A percentile compares a stretch with the other conserved stretches of the same genome.
phyloP scores from a whole-genome alignment of 345 rosid species.

The Rhodomyrtus tomentosa region DNA sequence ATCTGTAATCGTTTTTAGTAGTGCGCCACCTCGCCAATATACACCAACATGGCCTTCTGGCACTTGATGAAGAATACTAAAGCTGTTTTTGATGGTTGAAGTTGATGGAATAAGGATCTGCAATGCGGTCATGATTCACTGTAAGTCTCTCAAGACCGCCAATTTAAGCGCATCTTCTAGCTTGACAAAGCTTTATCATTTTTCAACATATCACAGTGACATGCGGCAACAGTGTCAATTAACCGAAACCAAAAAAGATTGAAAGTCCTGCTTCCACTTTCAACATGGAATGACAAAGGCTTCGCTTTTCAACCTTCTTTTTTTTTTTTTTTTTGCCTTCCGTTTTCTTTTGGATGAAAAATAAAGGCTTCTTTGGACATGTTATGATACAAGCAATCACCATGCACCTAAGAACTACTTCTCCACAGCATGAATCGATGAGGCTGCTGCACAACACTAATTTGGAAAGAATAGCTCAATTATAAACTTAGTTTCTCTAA shows the following conservation, averaged over 20 bases:
- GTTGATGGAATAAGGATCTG: conserved; percentile 43
- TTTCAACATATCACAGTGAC: neutral
- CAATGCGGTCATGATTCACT: neutral
- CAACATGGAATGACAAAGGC: neutral
- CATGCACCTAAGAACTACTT: neutral
- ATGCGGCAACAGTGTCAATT: neutral
- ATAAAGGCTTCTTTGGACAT: neutral
- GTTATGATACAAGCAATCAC: neutral
- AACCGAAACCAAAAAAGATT: neutral
- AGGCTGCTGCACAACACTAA: neutral
- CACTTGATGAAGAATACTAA: conserved; percentile 67
- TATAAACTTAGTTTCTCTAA: neutral
- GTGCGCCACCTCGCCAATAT: conserved; percentile 95
- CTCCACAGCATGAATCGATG: neutral
- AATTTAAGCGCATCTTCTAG: neutral
- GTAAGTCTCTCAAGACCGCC: neutral
- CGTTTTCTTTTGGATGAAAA: neutral
- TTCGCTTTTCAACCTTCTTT: neutral
- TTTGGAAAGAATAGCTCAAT: neutral
- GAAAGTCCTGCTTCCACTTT: neutral
- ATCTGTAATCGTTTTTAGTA: conserved; percentile 42
- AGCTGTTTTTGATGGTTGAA: conserved; percentile 15
- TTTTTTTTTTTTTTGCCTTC: neutral
- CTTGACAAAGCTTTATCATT: neutral
- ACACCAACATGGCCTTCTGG: conserved; percentile 97